phyloP scores from a whole-genome alignment of 1,139 yeast species.

The Zhuliangozyma parablackwelliae region DNA sequence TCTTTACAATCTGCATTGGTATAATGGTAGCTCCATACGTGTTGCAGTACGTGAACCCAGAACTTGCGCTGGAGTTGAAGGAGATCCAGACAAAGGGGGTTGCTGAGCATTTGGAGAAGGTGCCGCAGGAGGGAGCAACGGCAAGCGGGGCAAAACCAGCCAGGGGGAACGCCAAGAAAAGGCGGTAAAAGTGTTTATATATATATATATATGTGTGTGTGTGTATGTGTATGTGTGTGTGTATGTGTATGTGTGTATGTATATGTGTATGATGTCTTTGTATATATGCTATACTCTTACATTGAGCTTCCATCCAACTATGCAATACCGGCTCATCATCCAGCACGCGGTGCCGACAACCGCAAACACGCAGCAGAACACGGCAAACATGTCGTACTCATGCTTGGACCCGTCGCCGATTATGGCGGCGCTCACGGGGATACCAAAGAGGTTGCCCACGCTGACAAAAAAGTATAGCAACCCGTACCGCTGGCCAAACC shows the following conservation, averaged over 20 bases:
- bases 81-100: slow-evolving; percentile 18
- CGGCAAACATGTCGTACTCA: slow-evolving; percentile 22
- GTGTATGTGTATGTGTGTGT: neutral
- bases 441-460: slow-evolving; percentile 34
- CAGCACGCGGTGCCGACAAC: slow-evolving; percentile 18
- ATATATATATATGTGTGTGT: no score
- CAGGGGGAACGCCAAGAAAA: slow-evolving; percentile 5
- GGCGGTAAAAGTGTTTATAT: slow-evolving; percentile 3
- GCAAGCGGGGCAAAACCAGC: slow-evolving; percentile 5
- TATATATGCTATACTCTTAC: slow-evolving; percentile 15
- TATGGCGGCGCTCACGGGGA: slow-evolving; percentile 44
- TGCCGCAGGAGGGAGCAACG: slow-evolving; percentile 2
- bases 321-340: slow-evolving; percentile 16
- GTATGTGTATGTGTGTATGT: neutral
- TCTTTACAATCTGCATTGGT: slow-evolving; percentile 26
- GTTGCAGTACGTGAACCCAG: slow-evolving; percentile 31
- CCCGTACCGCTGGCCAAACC: slow-evolving; percentile 40
- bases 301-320: slow-evolving; percentile 20
- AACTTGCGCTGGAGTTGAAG: slow-evolving; percentile 31
- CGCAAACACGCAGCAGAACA: slow-evolving; percentile 19
- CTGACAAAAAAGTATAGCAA: slow-evolving; percentile 37
- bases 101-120: slow-evolving; percentile 6
- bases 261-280: neutral
- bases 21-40: slow-evolving; percentile 34
- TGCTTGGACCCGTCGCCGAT: slow-evolving; percentile 30